A percentile compares a stretch with the other conserved stretches of the same genome.
Evolutionary conservation across 140 eudicot genomes (phyloP).

Genomic region (Cichorium intybus): DNA sequence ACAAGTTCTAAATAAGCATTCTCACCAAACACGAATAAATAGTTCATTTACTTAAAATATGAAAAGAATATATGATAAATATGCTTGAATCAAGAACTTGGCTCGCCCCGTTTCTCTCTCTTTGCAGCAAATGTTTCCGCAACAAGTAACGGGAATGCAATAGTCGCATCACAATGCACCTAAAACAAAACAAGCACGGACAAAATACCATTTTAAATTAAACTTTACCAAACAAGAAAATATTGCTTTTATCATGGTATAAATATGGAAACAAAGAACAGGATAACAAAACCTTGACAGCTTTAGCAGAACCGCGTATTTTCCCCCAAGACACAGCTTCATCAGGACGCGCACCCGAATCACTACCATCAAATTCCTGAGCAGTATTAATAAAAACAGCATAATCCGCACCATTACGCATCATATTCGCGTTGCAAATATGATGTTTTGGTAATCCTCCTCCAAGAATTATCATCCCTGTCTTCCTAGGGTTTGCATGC

Average conservation of each 20-base stretch:
- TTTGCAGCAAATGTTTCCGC: constrained; percentile 84
- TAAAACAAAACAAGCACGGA: constrained; percentile 21
- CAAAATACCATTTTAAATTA: not conserved
- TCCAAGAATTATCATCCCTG: constrained; percentile 86
- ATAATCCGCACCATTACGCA: constrained; percentile 98
- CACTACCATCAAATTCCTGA: constrained; percentile 96
- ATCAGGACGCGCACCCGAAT: constrained; percentile 96
- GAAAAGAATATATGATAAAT: too few relatives aligned
- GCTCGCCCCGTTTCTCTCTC: constrained; percentile 23
- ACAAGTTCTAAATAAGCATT: too few relatives aligned
- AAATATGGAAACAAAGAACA: not conserved
- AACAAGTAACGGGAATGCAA: constrained; percentile 82
- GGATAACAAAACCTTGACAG: constrained; percentile 65
- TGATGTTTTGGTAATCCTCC: constrained; percentile 98
- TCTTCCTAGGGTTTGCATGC: constrained; percentile 80
- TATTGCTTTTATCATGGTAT: not conserved
- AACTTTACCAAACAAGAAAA: not conserved
- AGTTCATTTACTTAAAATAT: too few relatives aligned
- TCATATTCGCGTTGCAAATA: constrained; percentile 92
- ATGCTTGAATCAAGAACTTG: not conserved
- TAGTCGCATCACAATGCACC: constrained; percentile 99
- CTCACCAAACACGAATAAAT: too few relatives aligned
- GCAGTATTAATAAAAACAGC: constrained; percentile 94
- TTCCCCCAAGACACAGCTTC: constrained; percentile 99
- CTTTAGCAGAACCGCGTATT: constrained; percentile 79